Base-by-base conservation (phyloP, 2,329 filamentous ascomycete species). In the Seiridium cupressi region DNA sequence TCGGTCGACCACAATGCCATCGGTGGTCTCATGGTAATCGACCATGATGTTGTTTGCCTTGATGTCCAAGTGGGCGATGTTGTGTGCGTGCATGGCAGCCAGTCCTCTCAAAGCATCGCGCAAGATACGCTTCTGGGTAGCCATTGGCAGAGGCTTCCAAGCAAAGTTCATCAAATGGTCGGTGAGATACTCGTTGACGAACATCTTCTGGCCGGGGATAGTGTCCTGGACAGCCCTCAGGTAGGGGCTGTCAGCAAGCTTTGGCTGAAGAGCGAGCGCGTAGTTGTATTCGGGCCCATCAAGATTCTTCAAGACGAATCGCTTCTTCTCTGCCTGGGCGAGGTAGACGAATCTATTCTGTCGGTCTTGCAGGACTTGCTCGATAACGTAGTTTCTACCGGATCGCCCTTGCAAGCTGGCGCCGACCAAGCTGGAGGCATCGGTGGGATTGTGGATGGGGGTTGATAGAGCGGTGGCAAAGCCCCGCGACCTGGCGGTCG, bases 21-120 rank as follows among this genome's bases (percentile, higher is more conserved):
- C 62, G 3, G 66, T 60, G 9, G 66, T 67, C 38, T 74, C 70
- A 10, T 70, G 70, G 60, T 73, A 77, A 59, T 78, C 74, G 10
- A 79, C 60, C 66, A 79, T 71, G 56, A 80, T 76, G 56, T 79
- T 80, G 63, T 79, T 73, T 48, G 76, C 68, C 65, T 79, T 79
- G 61, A 79, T 75, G 64, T 79, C 76, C 73, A 72, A 66, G 66
- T 75, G 73, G 40, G 77, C 69, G 57, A 77, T 74, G 63, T 75
- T 71, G 57, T 71, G 70, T 35, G 71, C 65, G 60, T 77, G 74
- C 58, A 77, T 61, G 38, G 67, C 67, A 60, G 75, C 73, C 42
- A 78, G 67, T 10, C 76, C 75, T 60, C 68, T 67, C 44, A 81
- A 69, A 26, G 75, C 72, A 62, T 78, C 74, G 61, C 77, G 76